phyloP scores from a whole-genome alignment of 177 flowering plant species.

The Telopea speciosissima region DNA sequence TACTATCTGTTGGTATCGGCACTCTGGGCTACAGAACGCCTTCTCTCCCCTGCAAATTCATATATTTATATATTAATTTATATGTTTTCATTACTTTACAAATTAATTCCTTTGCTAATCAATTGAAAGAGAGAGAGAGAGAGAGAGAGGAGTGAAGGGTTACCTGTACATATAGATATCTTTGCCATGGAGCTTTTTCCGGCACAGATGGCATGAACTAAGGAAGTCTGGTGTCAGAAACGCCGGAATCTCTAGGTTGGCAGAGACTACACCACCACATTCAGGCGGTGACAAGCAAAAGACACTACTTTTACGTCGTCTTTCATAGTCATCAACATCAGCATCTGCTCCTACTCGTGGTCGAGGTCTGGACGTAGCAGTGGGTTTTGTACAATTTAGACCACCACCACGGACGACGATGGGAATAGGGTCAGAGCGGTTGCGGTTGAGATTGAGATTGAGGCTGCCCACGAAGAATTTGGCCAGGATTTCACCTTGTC shows the following conservation, averaged over 20 bases:
- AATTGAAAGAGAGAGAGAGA: background rate
- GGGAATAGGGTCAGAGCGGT: slow-evolving; percentile 42
- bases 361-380: background rate
- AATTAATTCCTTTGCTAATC: no score
- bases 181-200: slow-evolving; percentile 56
- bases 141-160: background rate
- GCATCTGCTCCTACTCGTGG: slow-evolving; percentile 9
- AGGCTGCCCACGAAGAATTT: slow-evolving; percentile 21
- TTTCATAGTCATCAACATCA: slow-evolving; percentile 8
- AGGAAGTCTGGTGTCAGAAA: slow-evolving; percentile 49
- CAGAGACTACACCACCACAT: background rate
- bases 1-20: slow-evolving; percentile 56
- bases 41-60: slow-evolving; percentile 64
- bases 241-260: background rate
- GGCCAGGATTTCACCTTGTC: slow-evolving; percentile 18
- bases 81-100: background rate
- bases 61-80: no score
- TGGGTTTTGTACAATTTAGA: slow-evolving; percentile 3
- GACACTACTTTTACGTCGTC: slow-evolving; percentile 6
- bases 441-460: slow-evolving; percentile 22
- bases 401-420: slow-evolving; percentile 12
- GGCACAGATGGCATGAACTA: slow-evolving; percentile 54
- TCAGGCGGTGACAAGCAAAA: slow-evolving; percentile 32
- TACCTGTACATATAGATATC: slow-evolving; percentile 93
- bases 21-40: slow-evolving; percentile 76